A percentile compares a stretch with the other conserved stretches of the same genome.
phyloP scores from a whole-genome alignment of 192 early-diverging fungal genomes.

The Coemansia sp. region DNA sequence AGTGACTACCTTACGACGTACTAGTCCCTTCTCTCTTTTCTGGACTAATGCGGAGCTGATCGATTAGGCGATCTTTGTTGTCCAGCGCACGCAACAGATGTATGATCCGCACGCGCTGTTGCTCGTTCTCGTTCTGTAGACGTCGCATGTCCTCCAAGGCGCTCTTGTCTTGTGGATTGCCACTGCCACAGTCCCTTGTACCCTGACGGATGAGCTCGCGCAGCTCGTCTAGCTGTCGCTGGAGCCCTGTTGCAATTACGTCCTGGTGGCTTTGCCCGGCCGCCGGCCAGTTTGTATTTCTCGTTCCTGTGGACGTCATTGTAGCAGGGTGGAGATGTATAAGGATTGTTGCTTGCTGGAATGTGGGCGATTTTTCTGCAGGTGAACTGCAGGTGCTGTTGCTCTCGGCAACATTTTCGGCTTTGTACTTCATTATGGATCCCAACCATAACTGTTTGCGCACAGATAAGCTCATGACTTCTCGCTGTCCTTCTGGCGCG shows the following conservation, averaged over 20 bases:
- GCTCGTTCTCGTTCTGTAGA: conserved; percentile 23
- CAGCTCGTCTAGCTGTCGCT: conserved; percentile 42
- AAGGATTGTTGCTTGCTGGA: neutral
- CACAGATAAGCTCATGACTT: neutral
- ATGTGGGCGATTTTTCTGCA: neutral
- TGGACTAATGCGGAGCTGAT: conserved; percentile 10
- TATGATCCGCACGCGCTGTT: conserved; percentile 29
- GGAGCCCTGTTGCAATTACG: conserved; percentile 24
- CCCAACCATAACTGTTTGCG: neutral
- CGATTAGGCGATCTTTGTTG: conserved; percentile 19
- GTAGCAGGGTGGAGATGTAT: neutral
- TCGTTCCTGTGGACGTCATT: neutral
- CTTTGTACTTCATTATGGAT: neutral
- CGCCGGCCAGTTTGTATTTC: neutral
- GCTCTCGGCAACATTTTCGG: neutral
- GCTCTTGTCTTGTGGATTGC: neutral
- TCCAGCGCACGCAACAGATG: conserved; percentile 45
- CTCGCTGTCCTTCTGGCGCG: neutral
- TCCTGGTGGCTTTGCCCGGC: conserved; percentile 2
- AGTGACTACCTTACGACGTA: neutral
- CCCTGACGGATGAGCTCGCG: conserved; percentile 19
- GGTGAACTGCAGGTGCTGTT: neutral
- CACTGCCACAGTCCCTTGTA: neutral
- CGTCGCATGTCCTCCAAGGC: neutral
- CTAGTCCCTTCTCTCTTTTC: neutral